Evolutionary conservation across 768 basidiomycete genomes (phyloP).

Genomic region (Termitomyces eurrhizus): DNA sequence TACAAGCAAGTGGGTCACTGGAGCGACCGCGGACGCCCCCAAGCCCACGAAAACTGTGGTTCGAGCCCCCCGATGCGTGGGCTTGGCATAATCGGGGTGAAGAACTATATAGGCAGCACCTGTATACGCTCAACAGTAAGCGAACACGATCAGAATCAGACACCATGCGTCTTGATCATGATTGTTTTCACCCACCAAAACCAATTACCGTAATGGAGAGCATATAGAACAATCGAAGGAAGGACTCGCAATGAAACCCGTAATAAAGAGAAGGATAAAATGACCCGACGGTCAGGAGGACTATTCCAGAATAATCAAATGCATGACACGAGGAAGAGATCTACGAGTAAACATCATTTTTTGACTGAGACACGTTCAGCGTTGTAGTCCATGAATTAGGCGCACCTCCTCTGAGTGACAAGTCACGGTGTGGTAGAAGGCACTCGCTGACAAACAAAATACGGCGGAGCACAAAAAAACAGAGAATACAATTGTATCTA

Average conservation of each 20-base stretch:
- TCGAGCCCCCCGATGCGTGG: conserved; percentile 70
- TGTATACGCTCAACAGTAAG: conserved; percentile 21
- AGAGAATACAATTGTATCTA: conserved; percentile 54
- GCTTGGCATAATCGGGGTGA: conserved; percentile 72
- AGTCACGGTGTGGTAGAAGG: conserved; percentile 66
- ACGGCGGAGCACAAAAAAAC: conserved; percentile 69
- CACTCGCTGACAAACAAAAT: conserved; percentile 69
- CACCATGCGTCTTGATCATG: conserved; percentile 14
- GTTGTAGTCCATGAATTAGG: conserved; percentile 7
- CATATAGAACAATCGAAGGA: conserved; percentile 53
- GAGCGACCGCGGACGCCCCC: conserved; percentile 66
- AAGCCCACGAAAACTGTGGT: conserved; percentile 77
- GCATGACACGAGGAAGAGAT: conserved; percentile 57
- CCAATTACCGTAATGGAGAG: conserved; percentile 48
- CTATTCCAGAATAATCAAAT: conserved; percentile 80
- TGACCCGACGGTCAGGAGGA: conserved; percentile 73
- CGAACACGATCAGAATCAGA: conserved; percentile 8
- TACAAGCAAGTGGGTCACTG: conserved; percentile 60
- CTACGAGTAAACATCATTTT: conserved; percentile 29
- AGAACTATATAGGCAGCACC: conserved; percentile 75
- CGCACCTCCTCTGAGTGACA: conserved; percentile 72
- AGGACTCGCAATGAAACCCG: conserved; percentile 66
- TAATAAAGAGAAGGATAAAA: conserved; percentile 77
- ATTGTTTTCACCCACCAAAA: conserved; percentile 44
- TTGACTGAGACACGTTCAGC: conserved; percentile 1